These are phyloP conservation scores for Coemansia sp. DNA, from an alignment of 192 early-diverging fungal species.

Conservation along the genomic window DNA sequence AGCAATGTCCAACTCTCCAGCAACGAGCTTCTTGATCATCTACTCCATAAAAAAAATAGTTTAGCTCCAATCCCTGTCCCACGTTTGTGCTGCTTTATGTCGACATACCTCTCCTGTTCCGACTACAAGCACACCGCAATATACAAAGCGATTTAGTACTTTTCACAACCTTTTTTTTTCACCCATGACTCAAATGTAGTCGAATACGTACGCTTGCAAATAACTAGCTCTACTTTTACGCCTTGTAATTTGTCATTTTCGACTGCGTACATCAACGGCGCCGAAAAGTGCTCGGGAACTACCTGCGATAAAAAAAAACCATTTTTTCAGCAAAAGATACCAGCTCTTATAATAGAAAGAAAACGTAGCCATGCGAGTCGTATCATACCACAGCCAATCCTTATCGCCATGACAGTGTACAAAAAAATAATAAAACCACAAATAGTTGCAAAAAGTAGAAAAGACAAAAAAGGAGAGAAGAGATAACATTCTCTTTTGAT, in stretches of 20 bases:
- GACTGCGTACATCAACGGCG: slow-evolving; percentile 65
- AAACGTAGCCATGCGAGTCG: background rate
- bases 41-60: slow-evolving; percentile 15
- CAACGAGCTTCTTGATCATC: slow-evolving; percentile 72
- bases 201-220: slow-evolving; percentile 55
- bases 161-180: no score
- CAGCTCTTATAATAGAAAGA: background rate
- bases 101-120: slow-evolving; percentile 59
- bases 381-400: slow-evolving; percentile 46
- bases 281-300: slow-evolving; percentile 80
- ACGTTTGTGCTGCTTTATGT: background rate
- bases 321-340: background rate
- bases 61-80: background rate
- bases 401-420: slow-evolving; percentile 20
- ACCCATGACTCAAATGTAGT: background rate
- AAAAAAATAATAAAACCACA: background rate
- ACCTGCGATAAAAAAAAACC: background rate
- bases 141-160: background rate
- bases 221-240: slow-evolving; percentile 63
- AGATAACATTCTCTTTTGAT: background rate
- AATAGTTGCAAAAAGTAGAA: background rate
- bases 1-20: slow-evolving; percentile 75
- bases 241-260: slow-evolving; percentile 62
- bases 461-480: background rate
- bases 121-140: slow-evolving; percentile 24